phyloP scores from a whole-genome alignment of 306 rosid genomes.

The Mimosa pudica region DNA sequence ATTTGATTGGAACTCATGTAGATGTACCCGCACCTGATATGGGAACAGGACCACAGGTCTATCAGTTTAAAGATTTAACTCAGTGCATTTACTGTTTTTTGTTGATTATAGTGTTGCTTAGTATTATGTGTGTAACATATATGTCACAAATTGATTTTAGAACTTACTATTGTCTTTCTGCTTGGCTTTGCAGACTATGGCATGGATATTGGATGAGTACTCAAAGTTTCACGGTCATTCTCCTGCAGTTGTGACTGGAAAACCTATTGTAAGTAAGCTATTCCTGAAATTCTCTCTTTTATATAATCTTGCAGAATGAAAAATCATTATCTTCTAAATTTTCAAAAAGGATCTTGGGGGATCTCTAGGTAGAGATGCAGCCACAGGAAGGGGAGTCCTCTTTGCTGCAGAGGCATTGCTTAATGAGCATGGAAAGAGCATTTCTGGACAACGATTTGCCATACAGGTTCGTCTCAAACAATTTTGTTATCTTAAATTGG shows the following conservation, averaged over 20 bases:
- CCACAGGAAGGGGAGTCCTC: slow-evolving; percentile 83
- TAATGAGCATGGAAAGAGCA: slow-evolving; percentile 66
- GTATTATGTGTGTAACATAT: not conserved
- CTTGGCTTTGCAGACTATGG: slow-evolving; percentile 68
- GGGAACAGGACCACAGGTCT: slow-evolving; percentile 90
- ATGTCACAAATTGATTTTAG: not conserved
- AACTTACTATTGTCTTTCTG: slow-evolving; percentile 13
- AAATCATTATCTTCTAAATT: not conserved
- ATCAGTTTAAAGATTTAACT: slow-evolving; percentile 30
- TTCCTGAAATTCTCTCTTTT: not conserved
- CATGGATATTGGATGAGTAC: slow-evolving; percentile 91
- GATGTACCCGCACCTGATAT: slow-evolving; percentile 88
- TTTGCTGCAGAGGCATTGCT: slow-evolving; percentile 86
- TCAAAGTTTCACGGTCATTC: slow-evolving; percentile 90
- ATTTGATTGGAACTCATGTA: slow-evolving; percentile 67
- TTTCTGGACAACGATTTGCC: slow-evolving; percentile 68
- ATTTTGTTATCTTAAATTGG: not conserved
- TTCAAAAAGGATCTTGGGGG: slow-evolving; percentile 77
- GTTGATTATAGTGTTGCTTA: slow-evolving; percentile 3
- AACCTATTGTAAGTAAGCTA: slow-evolving; percentile 62
- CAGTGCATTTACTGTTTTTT: not conserved
- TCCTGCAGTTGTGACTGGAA: slow-evolving; percentile 87
- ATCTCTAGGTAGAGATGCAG: slow-evolving; percentile 90
- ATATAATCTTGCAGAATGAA: not conserved
- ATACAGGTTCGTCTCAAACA: slow-evolving; percentile 55